Percentiles rank a stretch among this genome's conserved stretches.
Evolutionary conservation across 73 alveolate genomes (phyloP).

Genomic region (Paramecium octaurelia): DNA sequence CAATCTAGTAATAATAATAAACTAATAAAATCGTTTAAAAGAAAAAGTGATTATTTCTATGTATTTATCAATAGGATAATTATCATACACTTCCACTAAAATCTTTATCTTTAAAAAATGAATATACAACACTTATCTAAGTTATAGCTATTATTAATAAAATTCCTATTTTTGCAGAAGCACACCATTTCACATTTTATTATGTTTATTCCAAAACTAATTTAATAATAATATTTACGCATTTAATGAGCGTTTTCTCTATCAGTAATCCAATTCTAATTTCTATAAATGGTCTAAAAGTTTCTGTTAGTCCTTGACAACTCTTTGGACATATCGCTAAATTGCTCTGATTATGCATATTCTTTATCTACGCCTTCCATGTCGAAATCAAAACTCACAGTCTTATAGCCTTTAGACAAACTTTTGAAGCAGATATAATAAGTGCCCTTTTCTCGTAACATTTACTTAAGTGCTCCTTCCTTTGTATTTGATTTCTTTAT

Average conservation of each 20-base stretch:
- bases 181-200: constrained; percentile 2
- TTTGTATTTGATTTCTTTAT: not conserved
- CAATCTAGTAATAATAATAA: not conserved
- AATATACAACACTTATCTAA: not conserved
- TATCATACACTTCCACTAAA: constrained; percentile 4
- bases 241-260: constrained; percentile 3
- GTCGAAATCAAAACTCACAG: constrained; percentile 39
- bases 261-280: not conserved
- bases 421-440: constrained; percentile 23
- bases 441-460: not conserved
- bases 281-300: not conserved
- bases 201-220: not conserved
- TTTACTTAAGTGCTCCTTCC: not conserved
- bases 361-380: constrained; percentile 43
- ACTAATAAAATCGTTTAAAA: not conserved
- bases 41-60: not conserved
- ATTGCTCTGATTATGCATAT: constrained; percentile 39
- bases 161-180: not conserved
- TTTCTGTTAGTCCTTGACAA: not conserved
- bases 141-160: not conserved
- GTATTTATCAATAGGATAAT: not conserved
- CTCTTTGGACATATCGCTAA: not conserved
- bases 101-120: constrained; percentile 6
- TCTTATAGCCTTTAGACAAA: not conserved
- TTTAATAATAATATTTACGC: not conserved